Percentiles rank a stretch among this genome's conserved stretches.
Conservation (phyloP, 192 early-diverging fungal genomes). For the Mortierella antarctica region DNA sequence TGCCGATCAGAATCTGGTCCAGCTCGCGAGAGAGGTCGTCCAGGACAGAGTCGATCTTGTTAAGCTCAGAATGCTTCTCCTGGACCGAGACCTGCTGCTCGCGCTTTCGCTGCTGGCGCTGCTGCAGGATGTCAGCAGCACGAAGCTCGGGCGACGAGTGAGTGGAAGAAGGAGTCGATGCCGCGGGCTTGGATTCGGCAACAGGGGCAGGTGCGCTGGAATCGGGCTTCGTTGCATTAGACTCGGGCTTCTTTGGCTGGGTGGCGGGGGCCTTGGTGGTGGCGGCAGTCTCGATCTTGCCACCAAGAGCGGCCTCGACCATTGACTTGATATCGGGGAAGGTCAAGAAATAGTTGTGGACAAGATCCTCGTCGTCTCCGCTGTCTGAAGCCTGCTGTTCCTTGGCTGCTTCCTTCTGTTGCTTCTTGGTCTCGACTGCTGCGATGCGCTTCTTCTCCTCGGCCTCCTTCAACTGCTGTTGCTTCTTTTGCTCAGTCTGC, state of each 20-base stretch:
- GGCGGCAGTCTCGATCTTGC: constrained; percentile 8
- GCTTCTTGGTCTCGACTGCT: constrained; percentile 9
- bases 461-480: constrained; percentile 5
- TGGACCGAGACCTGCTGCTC: constrained; percentile 10
- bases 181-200: neutral
- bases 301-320: constrained; percentile 44
- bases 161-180: constrained; percentile 20
- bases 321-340: constrained; percentile 40
- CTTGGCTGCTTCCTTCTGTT: constrained; percentile 1
- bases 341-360: constrained; percentile 33
- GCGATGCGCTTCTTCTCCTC: constrained; percentile 5
- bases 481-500: neutral
- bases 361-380: constrained; percentile 20
- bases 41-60: constrained; percentile 29
- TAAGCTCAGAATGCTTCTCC: constrained; percentile 37
- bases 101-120: constrained; percentile 27
- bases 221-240: neutral
- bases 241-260: neutral
- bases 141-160: constrained; percentile 40
- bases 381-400: neutral
- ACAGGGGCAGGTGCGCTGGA: neutral
- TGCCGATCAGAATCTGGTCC: constrained; percentile 19
- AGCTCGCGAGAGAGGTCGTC: constrained; percentile 31
- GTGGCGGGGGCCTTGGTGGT: neutral
- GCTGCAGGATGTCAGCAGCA: constrained; percentile 34